Percentiles rank a stretch among this genome's conserved stretches.
phyloP scores from a whole-genome alignment of 75 land plant species.

The Selaginella moellendorffii region DNA sequence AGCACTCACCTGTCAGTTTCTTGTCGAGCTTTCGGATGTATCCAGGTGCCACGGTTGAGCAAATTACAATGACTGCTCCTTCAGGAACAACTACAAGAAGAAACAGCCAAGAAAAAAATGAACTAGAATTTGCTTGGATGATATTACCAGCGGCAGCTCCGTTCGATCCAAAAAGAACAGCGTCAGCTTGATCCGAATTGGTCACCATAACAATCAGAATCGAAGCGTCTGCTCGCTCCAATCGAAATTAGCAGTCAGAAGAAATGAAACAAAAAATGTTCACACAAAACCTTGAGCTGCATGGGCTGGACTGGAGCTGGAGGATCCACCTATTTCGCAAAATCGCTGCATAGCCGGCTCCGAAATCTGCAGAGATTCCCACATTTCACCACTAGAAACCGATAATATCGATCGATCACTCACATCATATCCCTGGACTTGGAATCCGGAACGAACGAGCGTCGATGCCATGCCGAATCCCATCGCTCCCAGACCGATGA shows the following conservation, averaged over 20 bases:
- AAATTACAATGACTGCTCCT: conserved; percentile 44
- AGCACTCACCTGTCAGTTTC: conserved; percentile 38
- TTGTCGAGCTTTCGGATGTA: conserved; percentile 39
- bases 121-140: no score
- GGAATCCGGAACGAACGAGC: conserved; percentile 40
- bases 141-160: conserved; percentile 42
- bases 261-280: no score
- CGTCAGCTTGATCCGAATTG: conserved; percentile 48
- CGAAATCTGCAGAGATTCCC: conserved; percentile 86
- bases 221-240: conserved; percentile 37
- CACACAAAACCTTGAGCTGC: conserved; percentile 52
- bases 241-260: conserved; percentile 11
- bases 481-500: conserved; percentile 48
- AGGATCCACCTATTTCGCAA: conserved; percentile 41
- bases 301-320: conserved; percentile 31
- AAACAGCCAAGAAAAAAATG: no score
- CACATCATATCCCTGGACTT: conserved; percentile 51
- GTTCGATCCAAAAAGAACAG: conserved; percentile 50
- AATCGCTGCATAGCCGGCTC: conserved; percentile 28
- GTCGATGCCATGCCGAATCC: conserved; percentile 51
- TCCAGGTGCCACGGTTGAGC: conserved; percentile 35
- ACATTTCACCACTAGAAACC: neutral
- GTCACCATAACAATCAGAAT: conserved; percentile 87
- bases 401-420: neutral
- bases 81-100: conserved; percentile 32